Evolutionary conservation across 164 flowering plant genomes (phyloP).

Genomic region (Euptelea pleiosperma): DNA sequence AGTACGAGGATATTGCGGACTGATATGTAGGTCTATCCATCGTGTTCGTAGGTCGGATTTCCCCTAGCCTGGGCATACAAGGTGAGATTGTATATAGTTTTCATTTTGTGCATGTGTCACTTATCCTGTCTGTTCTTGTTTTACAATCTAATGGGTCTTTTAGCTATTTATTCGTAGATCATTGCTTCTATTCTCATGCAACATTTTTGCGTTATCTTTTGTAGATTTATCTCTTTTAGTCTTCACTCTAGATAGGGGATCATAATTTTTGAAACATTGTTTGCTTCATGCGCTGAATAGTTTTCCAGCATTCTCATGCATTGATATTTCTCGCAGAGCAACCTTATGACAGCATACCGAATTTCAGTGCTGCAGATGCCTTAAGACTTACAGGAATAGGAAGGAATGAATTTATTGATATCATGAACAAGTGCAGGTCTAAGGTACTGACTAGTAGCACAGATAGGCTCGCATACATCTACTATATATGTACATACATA

Average conservation of each 20-base stretch:
- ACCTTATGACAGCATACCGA: slow-evolving; percentile 99
- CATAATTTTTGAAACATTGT: not conserved
- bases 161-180: not conserved
- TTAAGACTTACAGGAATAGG: slow-evolving; percentile 94
- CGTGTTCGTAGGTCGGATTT: too few species aligned
- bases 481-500: too few species aligned
- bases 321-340: slow-evolving; percentile 65
- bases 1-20: too few species aligned
- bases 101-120: too few species aligned
- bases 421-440: slow-evolving; percentile 99
- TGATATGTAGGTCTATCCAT: too few species aligned
- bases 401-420: slow-evolving; percentile 96
- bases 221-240: not conserved
- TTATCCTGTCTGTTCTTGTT: too few species aligned
- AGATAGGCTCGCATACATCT: too few species aligned
- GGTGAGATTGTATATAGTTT: too few species aligned
- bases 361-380: slow-evolving; percentile 98
- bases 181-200: not conserved
- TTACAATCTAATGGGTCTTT: too few species aligned
- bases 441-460: slow-evolving; percentile 73
- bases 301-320: slow-evolving; percentile 8
- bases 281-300: not conserved
- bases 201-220: not conserved
- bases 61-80: too few species aligned
- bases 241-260: not conserved